Percentiles rank a stretch among this genome's conserved stretches.
Conservation (phyloP, 1,284 basidiomycete species). For the Leccinum pallidistipes region DNA sequence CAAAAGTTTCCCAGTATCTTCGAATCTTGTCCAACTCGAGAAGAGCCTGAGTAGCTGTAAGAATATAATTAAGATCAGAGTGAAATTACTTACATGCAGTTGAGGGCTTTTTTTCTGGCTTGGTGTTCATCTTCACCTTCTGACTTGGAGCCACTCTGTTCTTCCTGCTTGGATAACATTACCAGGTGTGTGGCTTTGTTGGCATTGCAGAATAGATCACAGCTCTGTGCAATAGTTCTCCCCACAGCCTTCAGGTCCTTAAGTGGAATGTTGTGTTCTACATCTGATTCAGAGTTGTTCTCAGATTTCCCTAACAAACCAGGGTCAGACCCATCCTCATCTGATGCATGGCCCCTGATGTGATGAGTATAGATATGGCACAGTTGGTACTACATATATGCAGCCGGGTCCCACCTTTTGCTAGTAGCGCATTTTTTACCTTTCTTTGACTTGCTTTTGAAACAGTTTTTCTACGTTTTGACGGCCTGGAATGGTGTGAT, state of each 20-base stretch:
- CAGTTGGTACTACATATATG: background rate
- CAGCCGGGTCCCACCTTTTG: background rate
- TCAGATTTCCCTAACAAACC: background rate
- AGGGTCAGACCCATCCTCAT: background rate
- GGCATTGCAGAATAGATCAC: background rate
- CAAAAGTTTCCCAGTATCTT: too few species aligned
- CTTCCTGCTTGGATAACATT: background rate
- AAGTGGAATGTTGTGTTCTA: background rate
- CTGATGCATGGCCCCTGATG: background rate
- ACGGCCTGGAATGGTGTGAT: background rate
- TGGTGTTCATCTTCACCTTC: background rate
- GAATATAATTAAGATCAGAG: background rate
- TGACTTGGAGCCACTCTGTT: background rate
- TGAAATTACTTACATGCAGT: background rate
- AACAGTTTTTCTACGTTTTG: background rate
- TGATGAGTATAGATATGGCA: background rate
- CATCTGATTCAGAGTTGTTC: background rate
- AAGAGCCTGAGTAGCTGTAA: too few species aligned
- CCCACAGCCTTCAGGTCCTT: background rate
- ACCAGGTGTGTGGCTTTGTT: background rate
- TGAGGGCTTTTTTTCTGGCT: background rate
- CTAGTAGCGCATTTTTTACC: background rate
- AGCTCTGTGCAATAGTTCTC: background rate
- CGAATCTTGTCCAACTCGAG: too few species aligned
- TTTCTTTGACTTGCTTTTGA: background rate